Evolutionary conservation across 176 grass and related monocot species (phyloP), one percentile per base, ranked within the genome.

Genomic region (Neostapfia colusana): DNA sequence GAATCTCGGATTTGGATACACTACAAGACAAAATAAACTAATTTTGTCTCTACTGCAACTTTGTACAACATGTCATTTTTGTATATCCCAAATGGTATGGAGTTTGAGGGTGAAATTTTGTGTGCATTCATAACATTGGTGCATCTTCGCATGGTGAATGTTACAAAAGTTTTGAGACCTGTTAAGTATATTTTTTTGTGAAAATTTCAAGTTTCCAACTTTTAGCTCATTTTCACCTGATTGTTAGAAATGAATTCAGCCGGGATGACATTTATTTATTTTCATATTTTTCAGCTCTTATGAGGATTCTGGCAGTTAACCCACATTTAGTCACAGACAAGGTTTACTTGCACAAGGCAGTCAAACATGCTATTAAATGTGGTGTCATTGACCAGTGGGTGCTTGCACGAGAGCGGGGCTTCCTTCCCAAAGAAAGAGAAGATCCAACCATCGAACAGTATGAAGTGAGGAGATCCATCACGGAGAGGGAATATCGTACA

Each of bases 351-450:
- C 85, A 90, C 59, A 86, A 64, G 21, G 77, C 78, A 37, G 75
- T 76, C 60, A 86, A 88, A 46, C 63, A 90, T 35, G 93, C 90
- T 25, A 93, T 97, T 57, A 79, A 75, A 63, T 97, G 87, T 1
- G 90, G 93, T 46, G 80, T 93, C 54, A 88, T 90, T 3, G 88
- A 90, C 23, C 93, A 97, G 74, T 88, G 87, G 85, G 44, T 97
- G 67, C 56, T 84, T 20, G 90, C 90, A 0, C 63, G 83, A 51
- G 76, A 77, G 34, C 61, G 74, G 16, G 88, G 85, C 3, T 97
- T 93, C 83, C 88, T 87, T 59, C 73, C 83, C 5, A 86, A 64
- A 79, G 83, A 82, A 63, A 67, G 60, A 62, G 68, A 20, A 34
- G 80, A 83, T 17, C 80, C 74, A 54, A 41, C 35, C 14, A 61